A percentile compares a stretch with the other conserved stretches of the same genome.
Evolutionary conservation across 2,329 filamentous ascomycete genomes (phyloP).

Genomic region (Aspergillus thermomutatus): DNA sequence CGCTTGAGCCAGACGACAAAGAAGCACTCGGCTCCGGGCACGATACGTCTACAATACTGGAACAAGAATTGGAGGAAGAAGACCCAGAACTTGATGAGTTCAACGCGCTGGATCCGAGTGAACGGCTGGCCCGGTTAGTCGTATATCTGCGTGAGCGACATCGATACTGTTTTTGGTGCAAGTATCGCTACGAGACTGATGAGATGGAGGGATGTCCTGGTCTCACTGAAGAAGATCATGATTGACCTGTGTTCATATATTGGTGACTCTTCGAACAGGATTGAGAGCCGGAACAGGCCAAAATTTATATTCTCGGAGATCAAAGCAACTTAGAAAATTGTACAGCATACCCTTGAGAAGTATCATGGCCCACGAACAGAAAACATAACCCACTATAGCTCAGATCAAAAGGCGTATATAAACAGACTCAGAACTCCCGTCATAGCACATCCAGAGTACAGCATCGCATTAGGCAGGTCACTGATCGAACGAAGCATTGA

Average conservation of each 20-base stretch:
- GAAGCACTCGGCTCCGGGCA: conserved; percentile 62
- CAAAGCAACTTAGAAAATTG: background rate
- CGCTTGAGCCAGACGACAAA: conserved; percentile 70
- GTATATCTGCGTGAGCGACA: conserved; percentile 67
- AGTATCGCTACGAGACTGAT: conserved; percentile 65
- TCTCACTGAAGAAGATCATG: conserved; percentile 76
- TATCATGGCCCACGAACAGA: background rate
- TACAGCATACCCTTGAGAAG: background rate
- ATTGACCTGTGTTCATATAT: conserved; percentile 38
- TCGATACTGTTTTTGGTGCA: conserved; percentile 96
- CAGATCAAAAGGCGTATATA: background rate
- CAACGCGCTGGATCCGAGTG: conserved; percentile 62
- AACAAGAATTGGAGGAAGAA: conserved; percentile 65
- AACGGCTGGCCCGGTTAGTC: conserved; percentile 66
- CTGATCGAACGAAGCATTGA: background rate
- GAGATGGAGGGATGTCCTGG: conserved; percentile 92
- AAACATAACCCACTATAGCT: conserved; percentile 1
- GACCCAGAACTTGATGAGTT: conserved; percentile 79
- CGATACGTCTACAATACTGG: conserved; percentile 34
- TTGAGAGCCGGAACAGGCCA: background rate
- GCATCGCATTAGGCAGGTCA: background rate
- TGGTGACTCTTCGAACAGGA: too few species aligned
- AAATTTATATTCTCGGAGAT: conserved; percentile 2
- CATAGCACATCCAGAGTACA: conserved; percentile 8
- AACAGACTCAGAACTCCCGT: conserved; percentile 7